phyloP scores from a whole-genome alignment of 2,329 filamentous ascomycete genomes.

The Pochonia chlamydosporia region DNA sequence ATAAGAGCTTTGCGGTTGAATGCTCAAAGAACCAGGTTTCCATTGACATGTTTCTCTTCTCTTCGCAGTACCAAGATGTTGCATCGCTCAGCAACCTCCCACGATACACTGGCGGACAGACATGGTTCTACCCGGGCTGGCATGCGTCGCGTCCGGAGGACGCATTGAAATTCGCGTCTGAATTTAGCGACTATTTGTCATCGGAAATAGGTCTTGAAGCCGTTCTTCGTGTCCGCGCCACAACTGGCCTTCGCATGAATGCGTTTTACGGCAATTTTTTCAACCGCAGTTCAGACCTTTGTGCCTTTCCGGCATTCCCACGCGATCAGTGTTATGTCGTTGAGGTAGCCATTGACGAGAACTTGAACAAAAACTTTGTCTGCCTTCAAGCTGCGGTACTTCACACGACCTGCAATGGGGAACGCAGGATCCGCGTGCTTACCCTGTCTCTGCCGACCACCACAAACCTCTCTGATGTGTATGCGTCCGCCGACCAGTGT shows the following conservation, averaged over 20 bases:
- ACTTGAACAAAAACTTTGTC: slow-evolving; percentile 81
- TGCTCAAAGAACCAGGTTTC: slow-evolving; percentile 99
- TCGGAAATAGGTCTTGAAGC: slow-evolving; percentile 94
- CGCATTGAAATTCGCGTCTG: slow-evolving; percentile 93
- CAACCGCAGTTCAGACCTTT: slow-evolving; percentile 94
- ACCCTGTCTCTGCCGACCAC: slow-evolving; percentile 92
- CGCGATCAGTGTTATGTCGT: slow-evolving; percentile 97
- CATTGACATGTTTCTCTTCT: slow-evolving; percentile 97
- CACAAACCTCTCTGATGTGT: slow-evolving; percentile 81
- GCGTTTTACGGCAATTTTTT: slow-evolving; percentile 99
- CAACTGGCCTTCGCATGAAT: slow-evolving; percentile 90
- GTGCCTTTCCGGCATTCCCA: slow-evolving; percentile 95
- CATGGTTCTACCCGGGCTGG: slow-evolving; percentile 98
- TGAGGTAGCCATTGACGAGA: slow-evolving; percentile 96
- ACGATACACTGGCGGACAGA: slow-evolving; percentile 93
- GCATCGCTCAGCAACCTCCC: slow-evolving; percentile 93
- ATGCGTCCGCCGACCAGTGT: slow-evolving; percentile 89
- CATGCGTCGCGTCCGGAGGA: slow-evolving; percentile 91
- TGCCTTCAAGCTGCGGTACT: slow-evolving; percentile 92
- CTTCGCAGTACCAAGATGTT: slow-evolving; percentile 93
- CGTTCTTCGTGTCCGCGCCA: slow-evolving; percentile 89
- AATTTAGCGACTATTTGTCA: slow-evolving; percentile 96
- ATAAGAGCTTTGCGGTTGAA: slow-evolving; percentile 98
- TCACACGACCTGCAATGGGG: slow-evolving; percentile 96
- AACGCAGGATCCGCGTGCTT: slow-evolving; percentile 89